Base-by-base conservation (phyloP, 768 basidiomycete genomes). In the Phaeotremella skinneri region DNA sequence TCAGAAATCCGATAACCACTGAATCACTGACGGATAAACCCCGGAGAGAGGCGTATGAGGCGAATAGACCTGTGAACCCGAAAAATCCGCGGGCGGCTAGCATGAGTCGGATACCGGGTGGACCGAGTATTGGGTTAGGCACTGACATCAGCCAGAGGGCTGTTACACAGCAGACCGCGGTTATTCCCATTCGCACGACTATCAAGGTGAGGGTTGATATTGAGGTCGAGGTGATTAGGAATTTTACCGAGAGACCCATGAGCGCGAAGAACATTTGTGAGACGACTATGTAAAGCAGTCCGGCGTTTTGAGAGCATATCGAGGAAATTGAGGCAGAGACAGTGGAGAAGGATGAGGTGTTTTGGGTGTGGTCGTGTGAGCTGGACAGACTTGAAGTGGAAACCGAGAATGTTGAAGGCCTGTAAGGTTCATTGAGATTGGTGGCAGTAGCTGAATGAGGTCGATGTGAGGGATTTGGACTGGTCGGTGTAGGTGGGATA, bases 1-100 rank as follows among this genome's bases (percentile, higher is more conserved):
- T 74, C 3, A 92, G 79, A 78, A 91, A 92, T 0, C 85, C 85
- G 48, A 94, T 78, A 3, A 88, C 87, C 0, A 85, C 86, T 0
- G 88, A 84, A 71, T 92, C 90, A 1, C 87, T 86, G 0, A 92
- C 79, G 0, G 87, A 73, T 42, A 72, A 55, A 27, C 62, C 60
- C 20, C 52, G 32, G 2, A 67, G 49, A 42, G 51, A 58, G 30
- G 60, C 63, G 41, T 72, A 74, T 31, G 83, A 78, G 16, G 85
- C 84, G 56, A 83, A 84, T 4, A 90, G 76, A 3, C 85, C 86
- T 52, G 89, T 82, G 73, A 90, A 93, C 2, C 87, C 89, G 53
- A 61, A 63, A 58, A 87, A 75, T 0, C 88, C 88, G 62, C 89
- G 79, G 13, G 81, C 72, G 0, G 81, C 74, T 2, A 90, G 78